These are phyloP conservation scores for Cyberlindnera lachancei DNA, from an alignment of 805 yeast genomes.

Conservation along the genomic window DNA sequence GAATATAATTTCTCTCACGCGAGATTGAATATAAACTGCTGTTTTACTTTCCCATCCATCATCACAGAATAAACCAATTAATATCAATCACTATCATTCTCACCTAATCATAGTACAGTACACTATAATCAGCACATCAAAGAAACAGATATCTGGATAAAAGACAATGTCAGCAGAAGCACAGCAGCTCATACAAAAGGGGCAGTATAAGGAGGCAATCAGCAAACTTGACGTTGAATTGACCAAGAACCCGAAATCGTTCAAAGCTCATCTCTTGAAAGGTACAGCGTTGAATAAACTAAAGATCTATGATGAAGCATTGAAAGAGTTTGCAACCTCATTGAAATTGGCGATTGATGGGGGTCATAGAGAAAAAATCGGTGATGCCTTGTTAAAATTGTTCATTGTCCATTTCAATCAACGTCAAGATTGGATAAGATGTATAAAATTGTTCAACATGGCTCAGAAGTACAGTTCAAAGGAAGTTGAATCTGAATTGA, in stretches of 20 bases:
- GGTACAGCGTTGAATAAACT: slow-evolving; percentile 38
- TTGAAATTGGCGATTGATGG: slow-evolving; percentile 31
- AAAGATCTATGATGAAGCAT: slow-evolving; percentile 35
- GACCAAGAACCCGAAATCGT: slow-evolving; percentile 34
- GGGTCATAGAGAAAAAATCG: slow-evolving; percentile 34
- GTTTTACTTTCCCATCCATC: no score
- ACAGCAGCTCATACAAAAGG: no score
- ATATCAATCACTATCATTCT: no score
- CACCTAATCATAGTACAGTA: no score
- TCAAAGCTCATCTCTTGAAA: slow-evolving; percentile 37
- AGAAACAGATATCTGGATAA: no score
- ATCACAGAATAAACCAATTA: no score
- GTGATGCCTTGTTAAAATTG: slow-evolving; percentile 37
- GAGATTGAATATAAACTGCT: no score
- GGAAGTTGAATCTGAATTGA: slow-evolving; percentile 16
- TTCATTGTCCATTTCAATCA: slow-evolving; percentile 34
- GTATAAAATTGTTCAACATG: slow-evolving; percentile 32
- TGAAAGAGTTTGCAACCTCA: slow-evolving; percentile 36
- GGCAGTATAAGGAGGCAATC: no score
- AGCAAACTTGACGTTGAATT: no score
- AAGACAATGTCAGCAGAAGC: no score
- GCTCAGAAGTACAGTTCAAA: slow-evolving; percentile 32
- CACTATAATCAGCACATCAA: no score
- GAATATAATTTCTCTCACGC: no score
- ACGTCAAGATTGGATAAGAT: slow-evolving; percentile 31